Evolutionary conservation across 2,329 filamentous ascomycete genomes (phyloP), one percentile per base, ranked within the genome.

Genomic region (Colletotrichum sp.): DNA sequence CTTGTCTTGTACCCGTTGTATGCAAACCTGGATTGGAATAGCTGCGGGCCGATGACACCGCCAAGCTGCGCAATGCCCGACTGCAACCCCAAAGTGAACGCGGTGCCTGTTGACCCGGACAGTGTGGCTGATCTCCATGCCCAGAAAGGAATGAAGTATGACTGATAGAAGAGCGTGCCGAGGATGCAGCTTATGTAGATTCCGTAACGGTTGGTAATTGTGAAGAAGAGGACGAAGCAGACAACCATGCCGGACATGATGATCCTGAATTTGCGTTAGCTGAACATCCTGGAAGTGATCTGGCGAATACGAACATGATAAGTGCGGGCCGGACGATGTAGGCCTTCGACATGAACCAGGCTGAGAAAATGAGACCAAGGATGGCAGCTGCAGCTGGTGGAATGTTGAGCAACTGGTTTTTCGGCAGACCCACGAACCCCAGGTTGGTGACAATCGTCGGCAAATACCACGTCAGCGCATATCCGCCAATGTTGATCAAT

Each of bases 121-220:
- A 88, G 79, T 12, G 85, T 86, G 5, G 85, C 84, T 5, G 86
- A 86, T 55, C 86, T 82, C 86, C 85, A 88, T 29, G 83, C 84
- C 86, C 86, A 88, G 77, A 88, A 87, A 1, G 87, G 84, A 16
- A 88, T 86, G 73, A 88, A 87, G 71, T 86, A 87, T 5, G 82
- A 79, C 11, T 82, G 81, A 74, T 88, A 88, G 72, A 88, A 87
- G 68, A 86, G 82, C 0, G 83, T 86, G 6, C 87, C 86, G 15
- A 89, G 82, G 8, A 86, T 83, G 75, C 86, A 87, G 7, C 86
- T 84, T 3, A 85, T 80, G 77, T 89, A 89, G 9, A 87, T 85
- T 1, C 84, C 86, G 13, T 83, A 80, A n/a, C 82, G 81, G 49
- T 82, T 83, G 19, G 77, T 78, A 16, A 86, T 83, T 5, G 84